Evolutionary conservation across 192 early-diverging fungal genomes (phyloP), one percentile per base, ranked within the genome.

Genomic region (Dimargaris verticillata): DNA sequence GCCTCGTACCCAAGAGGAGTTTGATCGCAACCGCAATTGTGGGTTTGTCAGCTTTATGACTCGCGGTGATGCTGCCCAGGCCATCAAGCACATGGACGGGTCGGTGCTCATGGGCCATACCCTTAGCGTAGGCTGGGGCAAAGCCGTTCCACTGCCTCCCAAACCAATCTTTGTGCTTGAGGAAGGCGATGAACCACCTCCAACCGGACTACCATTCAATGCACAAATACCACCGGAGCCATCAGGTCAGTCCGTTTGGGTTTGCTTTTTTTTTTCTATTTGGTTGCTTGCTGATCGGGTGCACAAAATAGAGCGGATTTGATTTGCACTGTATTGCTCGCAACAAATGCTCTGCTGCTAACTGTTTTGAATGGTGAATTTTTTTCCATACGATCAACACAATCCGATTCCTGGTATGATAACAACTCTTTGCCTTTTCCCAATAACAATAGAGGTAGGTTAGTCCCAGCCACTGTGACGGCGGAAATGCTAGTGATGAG

Each of bases 1-100:
- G 91, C 91, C 91, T 3, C 85, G 93, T 15, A 85, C 86, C 0
- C 73, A 68, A n/a, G 89, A 91, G 50, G 88, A 91, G 68, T 78
- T 79, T 42, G 85, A 84, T 22, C 79, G 91, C 13, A 78, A 80
- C 48, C 70, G 81, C 12, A 91, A 90, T 63, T 85, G 78, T 59
- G 90, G 86, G 20, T 96, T 96, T 74, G 86, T 96, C 15, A 85
- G 88, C 61, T 96, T 89, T 67, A 92, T 92, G 88, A 73, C 79
- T 18, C 76, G 93, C 20, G 63, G 54, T 13, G 75, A 77, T 65
- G 93, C 93, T 0, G 80, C 72, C 14, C 61, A 71, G 24, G 91
- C 93, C 3, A 58, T 91, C 7, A 65, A 73, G 38, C 74, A 72
- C n/a, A 78, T 93, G 80, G 83, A 92, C 50, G 86, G 87, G 9